Conservation (phyloP, 2,329 filamentous ascomycete species). For the Pyrenophora graminea region DNA sequence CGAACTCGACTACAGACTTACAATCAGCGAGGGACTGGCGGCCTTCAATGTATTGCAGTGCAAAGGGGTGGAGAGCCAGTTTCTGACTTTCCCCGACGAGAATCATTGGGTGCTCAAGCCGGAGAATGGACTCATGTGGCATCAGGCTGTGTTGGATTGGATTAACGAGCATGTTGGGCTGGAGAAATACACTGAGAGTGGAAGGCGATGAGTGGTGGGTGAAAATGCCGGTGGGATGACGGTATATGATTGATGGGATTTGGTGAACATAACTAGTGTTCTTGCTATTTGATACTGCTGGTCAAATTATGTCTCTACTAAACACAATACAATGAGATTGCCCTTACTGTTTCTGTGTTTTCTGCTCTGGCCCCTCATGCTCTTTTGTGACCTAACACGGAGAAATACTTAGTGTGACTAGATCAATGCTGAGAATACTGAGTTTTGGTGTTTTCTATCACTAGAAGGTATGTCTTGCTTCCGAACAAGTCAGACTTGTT, state of each 20-base stretch:
- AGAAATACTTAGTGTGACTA: too few relatives aligned
- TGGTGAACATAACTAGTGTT: too few relatives aligned
- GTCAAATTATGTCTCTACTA: too few relatives aligned
- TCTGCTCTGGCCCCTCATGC: too few relatives aligned
- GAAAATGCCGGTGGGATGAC: not conserved
- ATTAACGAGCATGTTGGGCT: constrained; percentile 64
- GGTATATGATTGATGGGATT: too few relatives aligned
- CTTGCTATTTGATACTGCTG: too few relatives aligned
- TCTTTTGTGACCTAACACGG: not conserved
- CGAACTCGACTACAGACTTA: constrained; percentile 85
- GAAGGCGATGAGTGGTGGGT: constrained; percentile 7
- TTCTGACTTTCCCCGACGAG: constrained; percentile 81
- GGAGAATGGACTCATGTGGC: constrained; percentile 90
- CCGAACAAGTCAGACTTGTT: too few relatives aligned
- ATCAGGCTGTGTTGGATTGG: constrained; percentile 81
- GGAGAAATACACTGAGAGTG: constrained; percentile 45
- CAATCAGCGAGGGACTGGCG: constrained; percentile 80
- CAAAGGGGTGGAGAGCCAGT: constrained; percentile 72
- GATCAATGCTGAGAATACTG: too few relatives aligned
- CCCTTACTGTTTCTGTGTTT: too few relatives aligned
- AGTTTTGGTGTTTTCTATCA: too few relatives aligned
- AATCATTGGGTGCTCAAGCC: constrained; percentile 86
- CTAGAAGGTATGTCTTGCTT: too few relatives aligned
- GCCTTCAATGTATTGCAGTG: constrained; percentile 86
- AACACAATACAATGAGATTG: not conserved